These are phyloP conservation scores for Cercospora janseana DNA, from an alignment of 2,329 filamentous ascomycete genomes.

Conservation along the genomic window DNA sequence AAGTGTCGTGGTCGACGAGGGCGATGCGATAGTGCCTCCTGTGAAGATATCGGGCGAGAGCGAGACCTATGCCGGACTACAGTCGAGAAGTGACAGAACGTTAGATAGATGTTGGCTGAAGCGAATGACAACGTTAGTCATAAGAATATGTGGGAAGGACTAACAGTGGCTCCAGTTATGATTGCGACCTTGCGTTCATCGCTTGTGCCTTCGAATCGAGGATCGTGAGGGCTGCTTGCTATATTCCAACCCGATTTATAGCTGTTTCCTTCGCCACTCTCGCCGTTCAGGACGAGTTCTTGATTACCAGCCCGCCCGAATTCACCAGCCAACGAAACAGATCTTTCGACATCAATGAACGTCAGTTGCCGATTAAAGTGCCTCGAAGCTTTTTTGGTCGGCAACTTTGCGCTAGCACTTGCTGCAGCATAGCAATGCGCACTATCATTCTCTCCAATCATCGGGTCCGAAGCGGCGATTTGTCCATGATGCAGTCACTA, in stretches of 20 bases:
- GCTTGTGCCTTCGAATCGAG: neutral
- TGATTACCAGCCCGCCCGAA: neutral
- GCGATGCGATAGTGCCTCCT: conserved; percentile 41
- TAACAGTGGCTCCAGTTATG: conserved; percentile 44
- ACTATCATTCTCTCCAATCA: neutral
- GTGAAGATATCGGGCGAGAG: conserved; percentile 42
- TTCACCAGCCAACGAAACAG: neutral
- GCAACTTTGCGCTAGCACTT: neutral
- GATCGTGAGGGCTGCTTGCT: no score
- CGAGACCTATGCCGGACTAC: conserved; percentile 51
- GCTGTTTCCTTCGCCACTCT: neutral
- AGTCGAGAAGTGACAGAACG: neutral
- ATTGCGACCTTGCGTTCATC: conserved; percentile 39
- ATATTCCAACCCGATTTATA: no score
- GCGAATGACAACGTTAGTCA: neutral
- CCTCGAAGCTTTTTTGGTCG: neutral
- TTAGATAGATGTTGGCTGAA: neutral
- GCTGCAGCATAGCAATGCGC: neutral
- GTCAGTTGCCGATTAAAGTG: conserved; percentile 6
- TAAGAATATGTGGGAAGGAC: no score
- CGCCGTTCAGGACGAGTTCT: no score
- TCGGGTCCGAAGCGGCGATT: no score
- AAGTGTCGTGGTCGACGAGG: conserved; percentile 42
- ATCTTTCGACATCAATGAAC: conserved; percentile 3
- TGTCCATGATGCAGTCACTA: no score